Conservation (phyloP, 2,329 filamentous ascomycete species). For the Ophiostoma fasciatum region DNA sequence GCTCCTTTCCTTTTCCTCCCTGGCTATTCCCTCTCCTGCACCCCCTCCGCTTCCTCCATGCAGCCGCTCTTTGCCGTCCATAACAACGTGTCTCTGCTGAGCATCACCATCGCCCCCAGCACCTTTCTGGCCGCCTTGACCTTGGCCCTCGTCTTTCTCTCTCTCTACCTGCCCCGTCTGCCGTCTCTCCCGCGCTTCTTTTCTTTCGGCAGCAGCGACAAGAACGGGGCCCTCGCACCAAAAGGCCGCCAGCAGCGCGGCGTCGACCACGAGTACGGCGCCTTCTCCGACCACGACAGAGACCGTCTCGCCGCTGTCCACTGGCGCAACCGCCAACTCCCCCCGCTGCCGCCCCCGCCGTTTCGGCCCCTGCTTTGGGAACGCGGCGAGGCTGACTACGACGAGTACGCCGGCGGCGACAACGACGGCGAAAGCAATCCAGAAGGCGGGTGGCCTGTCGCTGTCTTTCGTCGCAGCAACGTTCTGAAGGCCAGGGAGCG, state of each 20-base stretch:
- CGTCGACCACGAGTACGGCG: not conserved
- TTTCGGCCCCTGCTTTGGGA: conserved; percentile 4
- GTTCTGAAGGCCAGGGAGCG: no score
- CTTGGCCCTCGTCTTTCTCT: conserved; percentile 35
- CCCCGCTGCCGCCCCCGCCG: conserved; percentile 6
- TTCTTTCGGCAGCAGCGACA: conserved; percentile 9
- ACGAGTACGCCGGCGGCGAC: no score
- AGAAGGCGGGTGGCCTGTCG: no score
- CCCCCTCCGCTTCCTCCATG: conserved; percentile 22
- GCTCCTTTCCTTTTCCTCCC: not conserved
- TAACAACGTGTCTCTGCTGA: conserved; percentile 45
- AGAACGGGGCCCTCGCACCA: conserved; percentile 1
- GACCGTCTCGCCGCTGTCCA: conserved; percentile 1
- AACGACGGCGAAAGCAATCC: conserved; percentile 4
- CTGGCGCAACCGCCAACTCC: conserved; percentile 10
- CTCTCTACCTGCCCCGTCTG: conserved; percentile 28
- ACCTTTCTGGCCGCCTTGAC: conserved; percentile 38
- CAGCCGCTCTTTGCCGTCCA: conserved; percentile 45
- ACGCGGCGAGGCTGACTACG: conserved; percentile 3
- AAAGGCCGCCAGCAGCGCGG: not conserved
- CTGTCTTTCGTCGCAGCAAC: no score
- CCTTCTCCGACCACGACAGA: no score
- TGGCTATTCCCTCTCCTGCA: not conserved
- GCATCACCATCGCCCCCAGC: conserved; percentile 41
- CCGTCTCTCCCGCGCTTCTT: conserved; percentile 12